A percentile compares a stretch with the other conserved stretches of the same genome.
These are phyloP conservation scores for Apiospora aurea DNA, from an alignment of 2,329 filamentous ascomycete species.

Conservation along the genomic window DNA sequence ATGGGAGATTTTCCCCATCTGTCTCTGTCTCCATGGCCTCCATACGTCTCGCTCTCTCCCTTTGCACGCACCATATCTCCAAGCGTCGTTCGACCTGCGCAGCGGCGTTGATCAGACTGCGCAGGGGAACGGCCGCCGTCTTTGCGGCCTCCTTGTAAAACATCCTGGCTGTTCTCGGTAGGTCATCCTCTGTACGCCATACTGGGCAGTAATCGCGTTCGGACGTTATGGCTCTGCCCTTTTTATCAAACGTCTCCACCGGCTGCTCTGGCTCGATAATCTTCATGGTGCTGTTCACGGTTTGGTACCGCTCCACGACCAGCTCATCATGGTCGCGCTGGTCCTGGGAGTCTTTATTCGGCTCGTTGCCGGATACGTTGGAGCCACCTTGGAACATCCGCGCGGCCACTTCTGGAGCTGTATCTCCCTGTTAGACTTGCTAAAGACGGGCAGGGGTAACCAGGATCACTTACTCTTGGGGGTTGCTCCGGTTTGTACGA, in stretches of 20 bases:
- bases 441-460: background rate
- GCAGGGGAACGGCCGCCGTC: conserved; percentile 44
- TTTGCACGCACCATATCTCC: conserved; percentile 42
- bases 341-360: background rate
- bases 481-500: conserved; percentile 49
- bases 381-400: conserved; percentile 19
- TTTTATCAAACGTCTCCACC: conserved; percentile 26
- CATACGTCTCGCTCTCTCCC: conserved; percentile 35
- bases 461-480: conserved; percentile 43
- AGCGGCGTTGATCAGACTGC: conserved; percentile 45
- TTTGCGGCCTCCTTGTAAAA: conserved; percentile 53
- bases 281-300: conserved; percentile 32
- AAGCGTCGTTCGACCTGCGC: conserved; percentile 47
- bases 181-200: conserved; percentile 48
- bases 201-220: conserved; percentile 40
- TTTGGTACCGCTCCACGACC: conserved; percentile 33
- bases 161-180: conserved; percentile 48
- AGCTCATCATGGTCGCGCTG: conserved; percentile 8
- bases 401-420: conserved; percentile 19
- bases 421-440: conserved; percentile 13
- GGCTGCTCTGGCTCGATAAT: conserved; percentile 27
- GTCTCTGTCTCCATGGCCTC: conserved; percentile 26
- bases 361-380: conserved; percentile 24
- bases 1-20: background rate
- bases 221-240: background rate